Percentiles rank a stretch among this genome's conserved stretches.
phyloP scores from a whole-genome alignment of 352 stramenopile genomes.

The Plasmopara viticola region DNA sequence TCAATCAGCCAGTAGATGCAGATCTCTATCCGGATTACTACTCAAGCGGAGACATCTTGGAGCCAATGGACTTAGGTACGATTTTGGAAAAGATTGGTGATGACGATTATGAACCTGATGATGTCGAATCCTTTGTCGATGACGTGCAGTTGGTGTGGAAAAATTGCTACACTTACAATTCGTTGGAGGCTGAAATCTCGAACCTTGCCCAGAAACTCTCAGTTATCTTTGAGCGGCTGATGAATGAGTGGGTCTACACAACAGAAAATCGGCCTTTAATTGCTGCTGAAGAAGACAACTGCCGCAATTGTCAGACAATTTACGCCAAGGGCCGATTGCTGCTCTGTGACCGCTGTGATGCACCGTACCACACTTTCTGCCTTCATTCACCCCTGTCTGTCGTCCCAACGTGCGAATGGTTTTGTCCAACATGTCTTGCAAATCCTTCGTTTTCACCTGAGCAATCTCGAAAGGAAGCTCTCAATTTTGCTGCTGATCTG shows the following conservation, averaged over 20 bases:
- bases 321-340: constrained; percentile 58
- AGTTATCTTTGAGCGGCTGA: constrained; percentile 70
- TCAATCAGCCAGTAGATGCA: constrained; percentile 80
- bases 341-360: constrained; percentile 78
- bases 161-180: constrained; percentile 85
- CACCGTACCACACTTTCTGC: constrained; percentile 80
- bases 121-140: constrained; percentile 74
- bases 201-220: constrained; percentile 67
- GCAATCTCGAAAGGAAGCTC: constrained; percentile 40
- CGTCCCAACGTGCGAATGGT: constrained; percentile 70
- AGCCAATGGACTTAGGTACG: constrained; percentile 78
- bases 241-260: constrained; percentile 76
- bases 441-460: constrained; percentile 53
- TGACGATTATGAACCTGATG: constrained; percentile 81
- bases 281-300: constrained; percentile 71
- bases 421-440: constrained; percentile 53
- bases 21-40: constrained; percentile 85
- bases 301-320: constrained; percentile 66
- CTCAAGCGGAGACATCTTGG: constrained; percentile 53
- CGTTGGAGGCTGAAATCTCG: constrained; percentile 73
- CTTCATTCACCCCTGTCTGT: constrained; percentile 45
- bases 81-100: constrained; percentile 81
- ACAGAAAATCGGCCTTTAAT: constrained; percentile 44
- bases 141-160: constrained; percentile 80
- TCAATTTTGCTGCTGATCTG: constrained; percentile 17